Evolutionary conservation across 2,329 filamentous ascomycete genomes (phyloP).

Genomic region (Penicillium brevicompactum): DNA sequence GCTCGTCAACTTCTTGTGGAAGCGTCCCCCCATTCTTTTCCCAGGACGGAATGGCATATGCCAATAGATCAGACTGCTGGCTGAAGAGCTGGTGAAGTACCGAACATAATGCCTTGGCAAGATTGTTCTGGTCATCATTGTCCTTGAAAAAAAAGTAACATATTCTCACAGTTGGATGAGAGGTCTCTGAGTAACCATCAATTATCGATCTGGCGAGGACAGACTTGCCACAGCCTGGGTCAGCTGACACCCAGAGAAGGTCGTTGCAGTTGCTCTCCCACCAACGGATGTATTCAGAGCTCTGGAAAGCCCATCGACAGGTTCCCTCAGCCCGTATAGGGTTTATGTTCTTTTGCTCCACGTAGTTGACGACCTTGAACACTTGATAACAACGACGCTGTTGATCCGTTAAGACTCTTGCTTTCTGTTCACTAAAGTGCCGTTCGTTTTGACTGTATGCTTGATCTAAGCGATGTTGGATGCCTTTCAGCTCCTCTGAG

Average conservation of each 20-base stretch:
- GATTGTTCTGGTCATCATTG: slow-evolving; percentile 35
- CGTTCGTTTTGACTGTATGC: slow-evolving; percentile 9
- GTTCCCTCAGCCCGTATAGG: slow-evolving; percentile 31
- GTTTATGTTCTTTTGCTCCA: slow-evolving; percentile 36
- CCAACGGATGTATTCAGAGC: slow-evolving; percentile 31
- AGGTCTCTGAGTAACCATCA: slow-evolving; percentile 28
- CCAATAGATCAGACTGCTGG: slow-evolving; percentile 27
- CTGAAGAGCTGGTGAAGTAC: slow-evolving; percentile 43
- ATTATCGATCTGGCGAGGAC: slow-evolving; percentile 40
- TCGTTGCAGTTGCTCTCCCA: slow-evolving; percentile 16
- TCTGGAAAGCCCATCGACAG: slow-evolving; percentile 38
- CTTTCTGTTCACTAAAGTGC: slow-evolving; percentile 5
- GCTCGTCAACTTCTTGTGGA: slow-evolving; percentile 9
- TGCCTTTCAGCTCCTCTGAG: slow-evolving; percentile 7
- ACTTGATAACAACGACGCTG: slow-evolving; percentile 25
- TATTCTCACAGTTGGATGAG: slow-evolving; percentile 19
- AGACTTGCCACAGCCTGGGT: slow-evolving; percentile 47
- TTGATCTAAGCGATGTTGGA: slow-evolving; percentile 5
- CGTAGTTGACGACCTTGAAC: slow-evolving; percentile 32
- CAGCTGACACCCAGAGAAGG: slow-evolving; percentile 44
- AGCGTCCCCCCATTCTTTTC: slow-evolving; percentile 24
- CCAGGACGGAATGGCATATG: slow-evolving; percentile 18
- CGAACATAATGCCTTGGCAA: slow-evolving; percentile 36
- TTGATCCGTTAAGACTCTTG: slow-evolving; percentile 5
- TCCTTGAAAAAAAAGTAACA: slow-evolving; percentile 47